phyloP scores from a whole-genome alignment of 352 stramenopile genomes.

The Globisporangium acanthophoron region DNA sequence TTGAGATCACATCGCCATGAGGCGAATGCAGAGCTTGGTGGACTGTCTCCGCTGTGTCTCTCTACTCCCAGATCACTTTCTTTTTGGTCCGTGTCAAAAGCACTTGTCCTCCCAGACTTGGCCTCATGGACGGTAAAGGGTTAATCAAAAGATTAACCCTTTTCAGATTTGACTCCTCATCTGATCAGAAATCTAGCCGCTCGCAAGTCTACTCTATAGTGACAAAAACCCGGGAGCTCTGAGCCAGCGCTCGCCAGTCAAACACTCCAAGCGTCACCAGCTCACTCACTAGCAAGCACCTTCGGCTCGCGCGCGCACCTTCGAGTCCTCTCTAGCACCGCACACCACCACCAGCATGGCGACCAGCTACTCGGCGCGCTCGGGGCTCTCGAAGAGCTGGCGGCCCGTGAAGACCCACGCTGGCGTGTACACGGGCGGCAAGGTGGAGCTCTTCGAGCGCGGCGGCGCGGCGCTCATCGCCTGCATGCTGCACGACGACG shows the following conservation, averaged over 20 bases:
- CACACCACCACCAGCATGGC: constrained; percentile 6
- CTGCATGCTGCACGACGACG: constrained; percentile 81
- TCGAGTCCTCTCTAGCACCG: neutral
- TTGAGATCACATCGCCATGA: no score
- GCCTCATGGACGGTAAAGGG: no score
- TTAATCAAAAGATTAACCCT: no score
- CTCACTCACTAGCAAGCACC: neutral
- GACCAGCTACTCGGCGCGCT: constrained; percentile 57
- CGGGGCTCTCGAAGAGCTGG: constrained; percentile 76
- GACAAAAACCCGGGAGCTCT: neutral
- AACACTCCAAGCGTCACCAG: neutral
- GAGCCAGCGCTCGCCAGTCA: neutral
- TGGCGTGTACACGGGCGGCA: constrained; percentile 80
- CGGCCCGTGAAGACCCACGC: constrained; percentile 69
- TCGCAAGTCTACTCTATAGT: neutral
- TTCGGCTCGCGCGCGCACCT: neutral
- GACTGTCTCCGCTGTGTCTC: no score
- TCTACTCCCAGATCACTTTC: no score
- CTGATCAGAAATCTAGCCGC: neutral
- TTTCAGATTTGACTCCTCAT: neutral
- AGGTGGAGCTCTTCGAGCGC: constrained; percentile 54
- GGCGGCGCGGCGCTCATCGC: constrained; percentile 37
- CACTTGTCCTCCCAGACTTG: no score
- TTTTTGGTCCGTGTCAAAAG: no score
- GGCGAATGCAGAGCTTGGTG: no score